phyloP scores from a whole-genome alignment of 768 basidiomycete species.

The Leucogyrophana mollusca region DNA sequence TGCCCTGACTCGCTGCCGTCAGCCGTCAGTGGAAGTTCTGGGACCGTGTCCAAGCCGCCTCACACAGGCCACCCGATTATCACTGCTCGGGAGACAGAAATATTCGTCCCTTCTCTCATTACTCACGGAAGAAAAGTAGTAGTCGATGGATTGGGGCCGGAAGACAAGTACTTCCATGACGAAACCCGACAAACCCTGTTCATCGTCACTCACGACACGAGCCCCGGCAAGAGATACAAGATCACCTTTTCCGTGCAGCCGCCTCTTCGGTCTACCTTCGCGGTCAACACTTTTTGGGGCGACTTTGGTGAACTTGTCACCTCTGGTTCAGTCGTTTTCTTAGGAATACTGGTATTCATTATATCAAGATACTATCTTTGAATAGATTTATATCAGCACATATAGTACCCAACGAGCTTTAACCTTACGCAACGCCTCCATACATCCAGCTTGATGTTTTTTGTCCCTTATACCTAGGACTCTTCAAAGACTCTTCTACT shows the following conservation, averaged over 20 bases:
- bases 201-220: constrained; percentile 46
- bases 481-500: too few species aligned
- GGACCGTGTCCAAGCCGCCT: constrained; percentile 36
- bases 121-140: constrained; percentile 55
- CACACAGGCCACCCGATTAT: constrained; percentile 37
- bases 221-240: constrained; percentile 45
- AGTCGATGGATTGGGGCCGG: constrained; percentile 52
- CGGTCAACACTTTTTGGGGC: constrained; percentile 64
- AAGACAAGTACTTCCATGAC: constrained; percentile 59
- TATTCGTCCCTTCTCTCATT: constrained; percentile 71
- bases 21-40: background rate
- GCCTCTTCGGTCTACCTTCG: constrained; percentile 47
- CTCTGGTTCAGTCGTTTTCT: constrained; percentile 29
- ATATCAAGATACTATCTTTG: constrained; percentile 24
- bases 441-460: too few species aligned
- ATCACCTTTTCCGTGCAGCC: constrained; percentile 58
- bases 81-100: constrained; percentile 70
- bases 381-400: constrained; percentile 1
- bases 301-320: constrained; percentile 43
- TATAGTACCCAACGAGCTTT: too few species aligned
- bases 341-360: constrained; percentile 29
- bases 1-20: constrained; percentile 28
- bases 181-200: constrained; percentile 72
- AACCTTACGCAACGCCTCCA: too few species aligned
- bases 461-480: too few species aligned